These are phyloP conservation scores for Cystobasidiaceae sp. DNA, from an alignment of 1,284 basidiomycete species.

Conservation along the genomic window DNA sequence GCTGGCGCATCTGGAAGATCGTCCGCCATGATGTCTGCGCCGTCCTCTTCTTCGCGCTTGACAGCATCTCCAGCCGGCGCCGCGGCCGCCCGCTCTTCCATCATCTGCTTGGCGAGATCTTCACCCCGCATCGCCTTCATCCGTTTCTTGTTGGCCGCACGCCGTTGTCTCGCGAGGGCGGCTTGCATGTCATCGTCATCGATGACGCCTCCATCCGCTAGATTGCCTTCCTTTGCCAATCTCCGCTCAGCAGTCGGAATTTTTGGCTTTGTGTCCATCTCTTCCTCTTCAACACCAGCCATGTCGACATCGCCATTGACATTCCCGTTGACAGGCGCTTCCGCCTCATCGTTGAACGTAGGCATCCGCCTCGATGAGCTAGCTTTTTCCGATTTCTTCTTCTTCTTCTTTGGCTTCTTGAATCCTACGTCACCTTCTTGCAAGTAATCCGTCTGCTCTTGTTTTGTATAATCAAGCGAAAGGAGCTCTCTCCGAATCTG, in stretches of 20 bases:
- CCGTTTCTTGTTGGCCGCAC: conserved; percentile 70
- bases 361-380: conserved; percentile 45
- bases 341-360: conserved; percentile 39
- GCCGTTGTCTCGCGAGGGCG: conserved; percentile 76
- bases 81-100: conserved; percentile 12
- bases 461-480: conserved; percentile 77
- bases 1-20: conserved; percentile 11
- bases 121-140: conserved; percentile 59
- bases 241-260: conserved; percentile 18
- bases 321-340: conserved; percentile 73
- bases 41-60: not conserved
- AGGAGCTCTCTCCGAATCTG: conserved; percentile 72
- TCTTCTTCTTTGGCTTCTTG: conserved; percentile 92
- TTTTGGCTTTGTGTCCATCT: conserved; percentile 1
- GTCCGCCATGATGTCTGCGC: not conserved
- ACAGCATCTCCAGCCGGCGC: not conserved
- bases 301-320: conserved; percentile 39
- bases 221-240: conserved; percentile 23
- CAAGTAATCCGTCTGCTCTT: conserved; percentile 79
- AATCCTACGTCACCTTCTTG: conserved; percentile 87
- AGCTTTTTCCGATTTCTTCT: conserved; percentile 75
- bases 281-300: not conserved
- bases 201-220: conserved; percentile 54
- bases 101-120: conserved; percentile 16
- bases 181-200: conserved; percentile 98